Percentiles rank a stretch among this genome's conserved stretches.
Conservation (phyloP, 768 basidiomycete species). For the Clavaria fumosa region DNA sequence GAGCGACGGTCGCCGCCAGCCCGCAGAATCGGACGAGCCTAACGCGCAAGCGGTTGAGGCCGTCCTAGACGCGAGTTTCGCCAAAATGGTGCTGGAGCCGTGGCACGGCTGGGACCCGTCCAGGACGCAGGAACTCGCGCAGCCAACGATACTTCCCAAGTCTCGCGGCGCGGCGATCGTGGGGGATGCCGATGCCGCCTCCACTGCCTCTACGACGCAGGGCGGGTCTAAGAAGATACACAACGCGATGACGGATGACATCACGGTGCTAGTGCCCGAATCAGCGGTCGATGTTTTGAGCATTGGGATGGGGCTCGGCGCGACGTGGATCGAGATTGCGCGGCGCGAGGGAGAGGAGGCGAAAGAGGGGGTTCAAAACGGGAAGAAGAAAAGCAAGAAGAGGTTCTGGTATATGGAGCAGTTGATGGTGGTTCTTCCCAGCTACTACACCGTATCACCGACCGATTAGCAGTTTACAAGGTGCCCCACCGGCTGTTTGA, state of each 20-base stretch:
- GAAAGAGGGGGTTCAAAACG: slow-evolving; percentile 11
- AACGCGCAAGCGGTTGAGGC: slow-evolving; percentile 25
- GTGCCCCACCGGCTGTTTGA: no score
- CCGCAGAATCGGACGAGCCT: neutral
- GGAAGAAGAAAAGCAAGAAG: slow-evolving; percentile 10
- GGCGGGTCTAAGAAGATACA: slow-evolving; percentile 17
- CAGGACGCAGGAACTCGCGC: no score
- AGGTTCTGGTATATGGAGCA: slow-evolving; percentile 49
- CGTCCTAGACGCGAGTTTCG: slow-evolving; percentile 31
- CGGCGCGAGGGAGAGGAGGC: slow-evolving; percentile 17
- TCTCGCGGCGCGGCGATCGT: slow-evolving; percentile 7
- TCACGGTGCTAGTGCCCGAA: slow-evolving; percentile 36
- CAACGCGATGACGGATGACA: slow-evolving; percentile 32
- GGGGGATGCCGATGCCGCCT: neutral
- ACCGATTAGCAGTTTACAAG: no score
- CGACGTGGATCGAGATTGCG: slow-evolving; percentile 44
- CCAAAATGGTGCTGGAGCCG: slow-evolving; percentile 36
- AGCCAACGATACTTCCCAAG: slow-evolving; percentile 4
- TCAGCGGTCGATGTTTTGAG: slow-evolving; percentile 23
- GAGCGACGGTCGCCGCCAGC: neutral
- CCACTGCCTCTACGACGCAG: neutral
- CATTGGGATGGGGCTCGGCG: slow-evolving; percentile 41
- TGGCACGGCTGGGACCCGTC: slow-evolving; percentile 27
- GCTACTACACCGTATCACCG: slow-evolving; percentile 26
- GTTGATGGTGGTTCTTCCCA: slow-evolving; percentile 35